Percentiles rank a stretch among this genome's conserved stretches.
These are phyloP conservation scores for Nematocida major DNA, from an alignment of 371 early-diverging fungal species.

Conservation along the genomic window DNA sequence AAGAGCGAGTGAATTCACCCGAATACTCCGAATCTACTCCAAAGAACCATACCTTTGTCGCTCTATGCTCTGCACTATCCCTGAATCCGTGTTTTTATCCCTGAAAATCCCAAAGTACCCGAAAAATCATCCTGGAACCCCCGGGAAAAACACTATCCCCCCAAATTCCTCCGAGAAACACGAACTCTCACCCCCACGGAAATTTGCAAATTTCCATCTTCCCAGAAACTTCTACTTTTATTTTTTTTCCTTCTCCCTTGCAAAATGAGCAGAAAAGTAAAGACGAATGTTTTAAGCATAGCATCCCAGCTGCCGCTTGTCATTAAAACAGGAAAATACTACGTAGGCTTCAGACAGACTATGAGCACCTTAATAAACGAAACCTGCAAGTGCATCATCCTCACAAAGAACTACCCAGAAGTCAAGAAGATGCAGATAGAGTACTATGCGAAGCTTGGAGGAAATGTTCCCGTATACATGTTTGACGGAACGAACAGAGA, in stretches of 20 bases:
- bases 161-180: too few species aligned
- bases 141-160: too few species aligned
- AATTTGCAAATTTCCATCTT: too few species aligned
- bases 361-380: slow-evolving; percentile 58
- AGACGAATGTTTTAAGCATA: slow-evolving; percentile 32
- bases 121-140: too few species aligned
- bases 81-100: too few species aligned
- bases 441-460: slow-evolving; percentile 64
- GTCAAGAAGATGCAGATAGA: slow-evolving; percentile 60
- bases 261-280: slow-evolving; percentile 50
- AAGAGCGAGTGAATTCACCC: too few species aligned
- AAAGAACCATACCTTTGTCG: too few species aligned
- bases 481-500: slow-evolving; percentile 65
- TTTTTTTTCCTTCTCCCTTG: slow-evolving; percentile 20
- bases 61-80: too few species aligned
- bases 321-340: slow-evolving; percentile 64
- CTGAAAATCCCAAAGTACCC: too few species aligned
- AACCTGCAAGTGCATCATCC: slow-evolving; percentile 60
- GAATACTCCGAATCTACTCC: too few species aligned
- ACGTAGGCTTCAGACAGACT: slow-evolving; percentile 62
- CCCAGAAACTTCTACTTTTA: too few species aligned
- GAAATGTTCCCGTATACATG: slow-evolving; percentile 62
- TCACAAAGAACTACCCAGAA: slow-evolving; percentile 62
- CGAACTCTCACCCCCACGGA: too few species aligned
- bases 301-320: slow-evolving; percentile 64